Conservation (phyloP, 805 yeast genomes). For the Wickerhamiella allomyrinae region DNA sequence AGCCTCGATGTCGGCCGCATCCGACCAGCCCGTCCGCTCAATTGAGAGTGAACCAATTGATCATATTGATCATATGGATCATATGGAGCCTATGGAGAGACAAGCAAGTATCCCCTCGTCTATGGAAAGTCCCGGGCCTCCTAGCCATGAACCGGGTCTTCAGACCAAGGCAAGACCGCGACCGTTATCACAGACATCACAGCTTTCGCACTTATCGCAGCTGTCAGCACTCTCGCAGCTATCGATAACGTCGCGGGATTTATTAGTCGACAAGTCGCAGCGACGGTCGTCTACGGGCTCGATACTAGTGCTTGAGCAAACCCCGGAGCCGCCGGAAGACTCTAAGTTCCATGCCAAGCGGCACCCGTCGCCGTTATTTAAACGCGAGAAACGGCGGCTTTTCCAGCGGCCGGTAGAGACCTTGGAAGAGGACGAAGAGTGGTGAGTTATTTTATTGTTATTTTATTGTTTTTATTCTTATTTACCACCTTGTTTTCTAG, state of each 20-base stretch:
- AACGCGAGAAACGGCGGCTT: slow-evolving; percentile 1
- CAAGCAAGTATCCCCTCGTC: too few species aligned
- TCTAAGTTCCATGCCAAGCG: not conserved
- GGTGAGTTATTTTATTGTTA: not conserved
- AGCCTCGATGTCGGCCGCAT: not conserved
- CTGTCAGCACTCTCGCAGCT: slow-evolving; percentile 12
- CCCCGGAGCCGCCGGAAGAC: not conserved
- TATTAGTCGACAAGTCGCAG: not conserved
- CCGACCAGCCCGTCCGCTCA: not conserved
- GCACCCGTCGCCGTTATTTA: not conserved
- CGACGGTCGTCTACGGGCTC: not conserved
- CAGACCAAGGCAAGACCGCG: not conserved
- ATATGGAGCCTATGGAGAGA: not conserved
- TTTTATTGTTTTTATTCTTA: not conserved
- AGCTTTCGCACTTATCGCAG: slow-evolving; percentile 15
- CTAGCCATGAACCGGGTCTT: not conserved
- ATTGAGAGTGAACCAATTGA: not conserved
- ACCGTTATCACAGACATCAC: slow-evolving; percentile 3
- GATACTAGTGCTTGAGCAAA: not conserved
- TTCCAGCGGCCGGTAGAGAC: not conserved
- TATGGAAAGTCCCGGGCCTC: not conserved
- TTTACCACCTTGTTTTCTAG: too few species aligned
- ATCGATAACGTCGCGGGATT: slow-evolving; percentile 12
- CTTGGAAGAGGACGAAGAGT: not conserved
- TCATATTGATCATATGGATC: not conserved